Conservation (phyloP, 2,329 filamentous ascomycete genomes). For the Raffaelea albimanens region DNA sequence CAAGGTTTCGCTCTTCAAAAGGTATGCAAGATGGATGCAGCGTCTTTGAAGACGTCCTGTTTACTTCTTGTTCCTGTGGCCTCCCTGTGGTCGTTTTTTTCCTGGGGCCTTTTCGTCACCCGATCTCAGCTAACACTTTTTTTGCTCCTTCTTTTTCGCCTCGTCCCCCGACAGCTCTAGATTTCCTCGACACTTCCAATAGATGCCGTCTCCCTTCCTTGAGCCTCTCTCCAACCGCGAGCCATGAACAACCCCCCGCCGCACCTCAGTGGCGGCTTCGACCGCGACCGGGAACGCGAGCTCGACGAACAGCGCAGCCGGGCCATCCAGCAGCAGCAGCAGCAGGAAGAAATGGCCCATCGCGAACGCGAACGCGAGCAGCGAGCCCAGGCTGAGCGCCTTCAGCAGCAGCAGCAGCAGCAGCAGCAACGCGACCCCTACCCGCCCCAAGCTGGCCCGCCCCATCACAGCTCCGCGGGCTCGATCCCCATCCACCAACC, state of each 20-base stretch:
- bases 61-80: too few species aligned
- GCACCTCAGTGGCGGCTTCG: constrained; percentile 33
- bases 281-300: constrained; percentile 37
- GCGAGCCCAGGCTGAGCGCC: constrained; percentile 55
- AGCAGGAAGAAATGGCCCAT: constrained; percentile 35
- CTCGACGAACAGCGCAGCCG: constrained; percentile 38
- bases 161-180: too few species aligned
- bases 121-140: too few species aligned
- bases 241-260: constrained; percentile 36
- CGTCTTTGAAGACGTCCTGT: too few species aligned
- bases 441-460: constrained; percentile 44
- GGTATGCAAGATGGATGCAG: too few species aligned
- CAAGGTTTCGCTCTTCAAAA: too few species aligned
- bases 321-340: constrained; percentile 29
- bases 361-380: constrained; percentile 40
- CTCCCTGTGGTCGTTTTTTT: too few species aligned
- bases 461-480: constrained; percentile 78
- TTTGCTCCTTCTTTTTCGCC: too few species aligned
- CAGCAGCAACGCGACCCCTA: constrained; percentile 43
- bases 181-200: neutral
- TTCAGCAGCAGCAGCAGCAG: constrained; percentile 23
- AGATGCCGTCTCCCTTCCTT: constrained; percentile 3
- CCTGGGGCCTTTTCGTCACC: neutral
- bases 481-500: constrained; percentile 92
- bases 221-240: constrained; percentile 2